Evolutionary conservation across 1,139 yeast genomes (phyloP).

Genomic region (Saccharomyces hybrid): DNA sequence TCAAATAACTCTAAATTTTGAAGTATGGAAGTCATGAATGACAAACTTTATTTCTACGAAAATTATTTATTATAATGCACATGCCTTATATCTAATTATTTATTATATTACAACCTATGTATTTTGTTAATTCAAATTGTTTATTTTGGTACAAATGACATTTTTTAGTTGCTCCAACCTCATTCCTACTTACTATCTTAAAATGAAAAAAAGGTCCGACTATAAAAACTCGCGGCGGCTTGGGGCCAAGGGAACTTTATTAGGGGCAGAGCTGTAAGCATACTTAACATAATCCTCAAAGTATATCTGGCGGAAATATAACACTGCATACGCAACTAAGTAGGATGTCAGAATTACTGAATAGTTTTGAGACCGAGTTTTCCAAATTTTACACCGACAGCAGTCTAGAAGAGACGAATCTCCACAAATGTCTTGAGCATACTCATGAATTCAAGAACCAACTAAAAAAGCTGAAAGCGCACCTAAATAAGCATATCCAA

Average conservation of each 20-base stretch:
- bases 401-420: constrained; percentile 8
- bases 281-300: too few relatives aligned
- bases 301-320: not conserved
- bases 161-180: too few relatives aligned
- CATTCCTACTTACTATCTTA: too few relatives aligned
- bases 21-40: not conserved
- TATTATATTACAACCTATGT: not conserved
- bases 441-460: constrained; percentile 28
- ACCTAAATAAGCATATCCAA: constrained; percentile 25
- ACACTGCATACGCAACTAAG: not conserved
- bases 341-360: constrained; percentile 15
- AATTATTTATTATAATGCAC: not conserved
- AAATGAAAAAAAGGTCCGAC: too few relatives aligned
- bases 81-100: not conserved
- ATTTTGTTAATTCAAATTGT: not conserved
- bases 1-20: constrained; percentile 13
- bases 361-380: constrained; percentile 15
- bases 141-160: not conserved
- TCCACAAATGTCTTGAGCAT: constrained; percentile 21
- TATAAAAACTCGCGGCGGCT: too few relatives aligned
- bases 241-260: too few relatives aligned
- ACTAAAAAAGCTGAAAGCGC: constrained; percentile 28
- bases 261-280: too few relatives aligned
- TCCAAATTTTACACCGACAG: constrained; percentile 14
- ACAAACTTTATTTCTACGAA: not conserved